A percentile compares a stretch with the other conserved stretches of the same genome.
Evolutionary conservation across 148 eudicot species (phyloP).

Genomic region (Vaccinium myrtillus): DNA sequence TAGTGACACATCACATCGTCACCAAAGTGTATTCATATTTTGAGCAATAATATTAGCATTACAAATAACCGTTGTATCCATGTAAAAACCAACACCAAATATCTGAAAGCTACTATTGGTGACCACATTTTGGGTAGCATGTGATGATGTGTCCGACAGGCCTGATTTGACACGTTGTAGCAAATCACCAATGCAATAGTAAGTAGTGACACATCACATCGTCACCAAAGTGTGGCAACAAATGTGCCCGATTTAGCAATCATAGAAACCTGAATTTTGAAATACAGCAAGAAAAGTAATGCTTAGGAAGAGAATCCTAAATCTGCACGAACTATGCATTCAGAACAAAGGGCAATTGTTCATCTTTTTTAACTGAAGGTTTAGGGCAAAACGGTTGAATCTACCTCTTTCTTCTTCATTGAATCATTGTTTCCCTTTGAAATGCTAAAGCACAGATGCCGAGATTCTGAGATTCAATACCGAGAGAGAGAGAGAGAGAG

Average conservation of each 20-base stretch:
- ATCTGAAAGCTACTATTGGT: neutral
- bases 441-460: neutral
- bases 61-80: neutral
- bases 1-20: no score
- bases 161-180: no score
- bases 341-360: neutral
- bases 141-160: no score
- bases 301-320: neutral
- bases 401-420: slow-evolving; percentile 1
- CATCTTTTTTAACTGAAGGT: neutral
- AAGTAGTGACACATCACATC: no score
- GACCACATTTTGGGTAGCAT: no score
- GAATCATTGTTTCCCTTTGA: neutral
- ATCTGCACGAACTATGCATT: neutral
- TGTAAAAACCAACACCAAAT: neutral
- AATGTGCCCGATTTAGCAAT: neutral
- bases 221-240: no score
- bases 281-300: neutral
- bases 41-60: neutral
- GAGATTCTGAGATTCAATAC: no score
- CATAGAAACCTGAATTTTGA: neutral
- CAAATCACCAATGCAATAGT: no score
- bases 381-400: neutral
- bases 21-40: neutral
- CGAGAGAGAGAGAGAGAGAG: no score